Evolutionary conservation across 306 rosid species (phyloP).

Genomic region (Quercus wislizeni): DNA sequence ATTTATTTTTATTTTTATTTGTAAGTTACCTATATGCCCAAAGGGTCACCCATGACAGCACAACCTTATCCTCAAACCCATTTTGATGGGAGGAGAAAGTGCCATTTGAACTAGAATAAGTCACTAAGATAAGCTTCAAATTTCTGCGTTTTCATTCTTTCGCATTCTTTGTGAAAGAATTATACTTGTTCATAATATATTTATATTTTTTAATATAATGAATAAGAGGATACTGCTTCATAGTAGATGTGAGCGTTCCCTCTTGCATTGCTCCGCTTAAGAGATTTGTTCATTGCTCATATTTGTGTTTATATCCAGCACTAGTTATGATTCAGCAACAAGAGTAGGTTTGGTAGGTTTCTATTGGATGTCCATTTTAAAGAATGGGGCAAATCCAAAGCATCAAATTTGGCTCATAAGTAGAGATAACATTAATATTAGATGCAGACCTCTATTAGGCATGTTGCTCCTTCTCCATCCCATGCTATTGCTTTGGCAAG

Average conservation of each 20-base stretch:
- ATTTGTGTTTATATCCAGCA: not conserved
- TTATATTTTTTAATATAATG: too few relatives aligned
- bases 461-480: conserved; percentile 99
- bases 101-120: not conserved
- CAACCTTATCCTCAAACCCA: too few relatives aligned
- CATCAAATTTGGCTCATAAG: not conserved
- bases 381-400: conserved; percentile 1
- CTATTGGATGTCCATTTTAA: conserved; percentile 5
- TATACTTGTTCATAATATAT: not conserved
- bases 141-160: not conserved
- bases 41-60: too few relatives aligned
- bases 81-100: too few relatives aligned
- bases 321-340: conserved; percentile 13
- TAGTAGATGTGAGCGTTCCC: not conserved
- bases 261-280: not conserved
- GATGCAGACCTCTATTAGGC: conserved; percentile 84
- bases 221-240: not conserved
- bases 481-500: conserved; percentile 96
- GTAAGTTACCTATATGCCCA: too few relatives aligned
- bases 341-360: not conserved
- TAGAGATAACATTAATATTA: conserved; percentile 17
- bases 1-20: too few relatives aligned
- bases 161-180: not conserved
- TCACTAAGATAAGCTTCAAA: not conserved
- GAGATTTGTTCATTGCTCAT: conserved; percentile 5